Base-by-base conservation (phyloP, 345 rosid genomes). In the Toxicodendron radicans region DNA sequence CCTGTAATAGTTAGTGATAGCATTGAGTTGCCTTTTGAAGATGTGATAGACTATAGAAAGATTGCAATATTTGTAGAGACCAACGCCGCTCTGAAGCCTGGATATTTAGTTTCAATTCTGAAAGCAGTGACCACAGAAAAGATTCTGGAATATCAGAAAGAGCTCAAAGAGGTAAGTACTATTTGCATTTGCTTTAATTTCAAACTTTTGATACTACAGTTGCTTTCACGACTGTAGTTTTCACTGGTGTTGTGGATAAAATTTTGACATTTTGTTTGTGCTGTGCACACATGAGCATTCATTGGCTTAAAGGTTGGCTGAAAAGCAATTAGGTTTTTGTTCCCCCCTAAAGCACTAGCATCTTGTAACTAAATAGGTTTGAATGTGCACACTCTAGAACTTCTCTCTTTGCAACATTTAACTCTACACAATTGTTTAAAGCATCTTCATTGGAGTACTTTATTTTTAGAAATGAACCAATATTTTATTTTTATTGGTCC, bases 21-120 rank as follows among this genome's bases (percentile, higher is more conserved):
- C 52, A 95, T 95, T 10, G 98, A 95, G 87, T 80, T 95, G 79
- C 99, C 99, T 30, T 95, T 95, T 65, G 99, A 95, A 83, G 97
- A 93, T 80, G 82, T 84, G 51, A 92, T 96, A 83, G 94, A 96
- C 76, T 96, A 96, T 72, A 89, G 80, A 73, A 93, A 86, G 81
- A 88, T 96, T 72, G 85, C 98, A 14, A 75, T 96, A 62, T 96
- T 96, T 73, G 90, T 96, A 56, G 92, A 85, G 74, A 85, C 97
- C 20, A 23, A 77, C 14, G 81, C 85, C 52, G 91, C 99, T 24
- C 68, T 90, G 66, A 73, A 87, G 81, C 95, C 89, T 1, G 91
- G 97, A 14, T 88, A 83, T 85, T 83, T 96, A 38, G 91, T 81
- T 67, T 73, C 84, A 33, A 67, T 82, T 85, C 90, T 96, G 75